A percentile compares a stretch with the other conserved stretches of the same genome.
Evolutionary conservation across 1,139 yeast species (phyloP).

Genomic region (Hanseniaspora uvarum): DNA sequence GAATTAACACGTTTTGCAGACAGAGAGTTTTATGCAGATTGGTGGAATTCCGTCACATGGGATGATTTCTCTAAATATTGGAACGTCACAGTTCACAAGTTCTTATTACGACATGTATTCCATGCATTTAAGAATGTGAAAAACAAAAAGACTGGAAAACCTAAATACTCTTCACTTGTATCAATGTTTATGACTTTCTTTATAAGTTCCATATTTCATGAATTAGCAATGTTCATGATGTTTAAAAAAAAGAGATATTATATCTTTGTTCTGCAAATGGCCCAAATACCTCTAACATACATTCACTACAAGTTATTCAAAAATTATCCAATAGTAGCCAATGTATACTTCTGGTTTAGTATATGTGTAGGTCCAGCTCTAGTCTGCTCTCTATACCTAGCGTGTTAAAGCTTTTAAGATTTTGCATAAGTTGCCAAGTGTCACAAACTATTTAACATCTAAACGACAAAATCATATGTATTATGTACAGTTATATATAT

Average conservation of each 20-base stretch:
- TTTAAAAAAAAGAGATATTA: conserved; percentile 75
- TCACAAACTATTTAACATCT: background rate
- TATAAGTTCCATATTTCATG: conserved; percentile 76
- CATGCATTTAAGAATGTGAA: conserved; percentile 40
- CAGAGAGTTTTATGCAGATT: conserved; percentile 83
- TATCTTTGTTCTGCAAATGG: conserved; percentile 70
- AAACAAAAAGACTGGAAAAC: conserved; percentile 2
- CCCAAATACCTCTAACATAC: conserved; percentile 41
- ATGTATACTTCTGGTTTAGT: conserved; percentile 83
- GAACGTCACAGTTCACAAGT: conserved; percentile 92
- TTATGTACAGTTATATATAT: background rate
- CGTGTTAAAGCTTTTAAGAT: conserved; percentile 25
- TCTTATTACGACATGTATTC: conserved; percentile 82
- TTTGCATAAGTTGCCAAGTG: too few species aligned
- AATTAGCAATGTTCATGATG: conserved; percentile 80
- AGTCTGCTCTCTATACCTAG: conserved; percentile 72
- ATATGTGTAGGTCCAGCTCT: conserved; percentile 83
- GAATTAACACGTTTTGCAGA: conserved; percentile 81
- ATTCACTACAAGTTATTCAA: conserved; percentile 15
- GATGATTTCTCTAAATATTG: conserved; percentile 87
- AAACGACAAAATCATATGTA: background rate
- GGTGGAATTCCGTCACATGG: conserved; percentile 98
- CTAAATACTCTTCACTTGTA: conserved; percentile 55
- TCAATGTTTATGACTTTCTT: conserved; percentile 79
- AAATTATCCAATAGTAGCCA: conserved; percentile 45